These are phyloP conservation scores for Colletotrichum tamarilloi DNA, from an alignment of 2,329 filamentous ascomycete species.

Conservation along the genomic window DNA sequence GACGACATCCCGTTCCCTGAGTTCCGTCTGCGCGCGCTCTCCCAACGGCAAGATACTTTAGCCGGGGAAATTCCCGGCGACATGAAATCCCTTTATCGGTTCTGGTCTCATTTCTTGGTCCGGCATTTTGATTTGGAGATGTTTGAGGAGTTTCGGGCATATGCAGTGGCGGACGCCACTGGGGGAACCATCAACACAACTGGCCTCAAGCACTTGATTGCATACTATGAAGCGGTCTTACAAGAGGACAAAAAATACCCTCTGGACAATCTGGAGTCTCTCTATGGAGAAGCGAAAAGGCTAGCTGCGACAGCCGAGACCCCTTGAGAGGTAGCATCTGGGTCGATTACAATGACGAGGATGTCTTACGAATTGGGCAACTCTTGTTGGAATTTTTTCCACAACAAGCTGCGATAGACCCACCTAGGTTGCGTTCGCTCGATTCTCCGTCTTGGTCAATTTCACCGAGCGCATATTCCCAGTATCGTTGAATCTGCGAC, in stretches of 20 bases:
- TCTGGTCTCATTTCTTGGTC: conserved; percentile 80
- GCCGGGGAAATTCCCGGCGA: conserved; percentile 58
- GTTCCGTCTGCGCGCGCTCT: conserved; percentile 52
- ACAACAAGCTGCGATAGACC: neutral
- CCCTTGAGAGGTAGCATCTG: neutral
- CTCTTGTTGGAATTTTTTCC: conserved; percentile 9
- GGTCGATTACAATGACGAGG: neutral
- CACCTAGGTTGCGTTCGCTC: neutral
- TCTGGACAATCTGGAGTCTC: conserved; percentile 10
- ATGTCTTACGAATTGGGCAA: conserved; percentile 26
- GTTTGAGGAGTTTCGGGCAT: conserved; percentile 79
- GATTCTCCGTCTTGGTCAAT: conserved; percentile 1
- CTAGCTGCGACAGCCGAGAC: conserved; percentile 1
- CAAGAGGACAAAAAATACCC: neutral
- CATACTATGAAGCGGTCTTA: conserved; percentile 64
- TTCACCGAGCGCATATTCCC: neutral
- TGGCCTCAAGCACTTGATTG: conserved; percentile 72
- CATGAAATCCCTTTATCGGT: conserved; percentile 77
- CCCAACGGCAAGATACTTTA: conserved; percentile 47
- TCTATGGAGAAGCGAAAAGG: conserved; percentile 23
- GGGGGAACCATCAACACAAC: conserved; percentile 55
- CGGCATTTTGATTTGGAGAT: conserved; percentile 80
- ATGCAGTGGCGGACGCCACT: conserved; percentile 72
- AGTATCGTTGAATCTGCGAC: conserved; percentile 7
- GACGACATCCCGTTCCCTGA: conserved; percentile 44